Percentiles rank a stretch among this genome's conserved stretches.
Conservation (phyloP, 768 basidiomycete species). For the Lactifluus volemus region DNA sequence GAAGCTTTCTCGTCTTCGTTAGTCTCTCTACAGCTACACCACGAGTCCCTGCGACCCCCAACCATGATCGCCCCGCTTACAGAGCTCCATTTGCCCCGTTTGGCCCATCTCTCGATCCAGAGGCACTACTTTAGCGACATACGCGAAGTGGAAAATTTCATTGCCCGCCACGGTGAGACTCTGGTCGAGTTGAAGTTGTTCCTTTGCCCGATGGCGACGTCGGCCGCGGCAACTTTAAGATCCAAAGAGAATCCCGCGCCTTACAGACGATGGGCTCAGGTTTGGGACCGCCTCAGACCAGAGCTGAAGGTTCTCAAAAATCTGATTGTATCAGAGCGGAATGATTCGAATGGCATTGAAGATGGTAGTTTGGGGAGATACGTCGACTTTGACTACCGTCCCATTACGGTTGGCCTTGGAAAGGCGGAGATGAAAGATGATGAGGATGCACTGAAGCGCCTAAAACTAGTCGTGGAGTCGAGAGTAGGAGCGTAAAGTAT, state of each 20-base stretch:
- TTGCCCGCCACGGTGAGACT: slow-evolving; percentile 3
- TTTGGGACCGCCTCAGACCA: neutral
- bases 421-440: neutral
- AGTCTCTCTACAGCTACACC: slow-evolving; percentile 4
- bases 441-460: neutral
- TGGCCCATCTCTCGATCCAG: slow-evolving; percentile 2
- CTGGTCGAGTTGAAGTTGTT: neutral
- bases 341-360: slow-evolving; percentile 4
- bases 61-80: neutral
- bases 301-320: neutral
- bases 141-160: neutral
- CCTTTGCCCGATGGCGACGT: slow-evolving; percentile 3
- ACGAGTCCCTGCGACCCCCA: neutral
- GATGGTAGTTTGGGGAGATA: neutral
- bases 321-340: slow-evolving; percentile 1
- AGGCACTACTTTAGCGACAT: neutral
- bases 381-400: neutral
- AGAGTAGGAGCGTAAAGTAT: neutral
- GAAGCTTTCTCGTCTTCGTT: neutral
- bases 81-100: neutral
- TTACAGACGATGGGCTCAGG: neutral
- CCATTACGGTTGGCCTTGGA: neutral
- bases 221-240: neutral
- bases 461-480: neutral
- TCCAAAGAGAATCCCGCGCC: neutral